Conservation (phyloP, 192 early-diverging fungal genomes). For the Umbelopsis sp. region DNA sequence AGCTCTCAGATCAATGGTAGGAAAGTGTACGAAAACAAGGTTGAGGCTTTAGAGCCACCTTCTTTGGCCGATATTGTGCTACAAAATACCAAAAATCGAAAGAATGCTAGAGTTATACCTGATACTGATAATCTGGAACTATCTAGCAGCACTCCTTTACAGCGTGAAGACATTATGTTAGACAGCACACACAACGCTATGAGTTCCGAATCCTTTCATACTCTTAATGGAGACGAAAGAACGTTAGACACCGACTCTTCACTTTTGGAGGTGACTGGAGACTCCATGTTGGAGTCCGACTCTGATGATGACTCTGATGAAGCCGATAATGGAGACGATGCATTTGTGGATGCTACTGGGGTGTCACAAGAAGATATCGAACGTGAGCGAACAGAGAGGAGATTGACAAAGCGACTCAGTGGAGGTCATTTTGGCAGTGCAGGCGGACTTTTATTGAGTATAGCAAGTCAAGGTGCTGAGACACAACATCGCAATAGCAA, state of each 20-base stretch:
- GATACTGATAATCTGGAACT: background rate
- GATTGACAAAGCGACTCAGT: constrained; percentile 36
- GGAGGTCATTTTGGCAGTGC: constrained; percentile 44
- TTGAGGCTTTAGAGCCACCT: background rate
- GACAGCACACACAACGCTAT: background rate
- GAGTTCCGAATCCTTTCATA: background rate
- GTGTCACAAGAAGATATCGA: constrained; percentile 34
- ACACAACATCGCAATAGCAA: background rate
- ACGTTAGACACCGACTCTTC: background rate
- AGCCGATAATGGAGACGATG: constrained; percentile 19
- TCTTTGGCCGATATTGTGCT: constrained; percentile 6
- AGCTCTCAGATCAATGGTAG: background rate
- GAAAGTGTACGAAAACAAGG: background rate
- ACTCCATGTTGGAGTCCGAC: background rate
- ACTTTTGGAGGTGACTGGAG: background rate
- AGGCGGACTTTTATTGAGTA: constrained; percentile 38
- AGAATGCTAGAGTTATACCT: background rate
- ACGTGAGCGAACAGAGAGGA: constrained; percentile 20
- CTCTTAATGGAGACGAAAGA: background rate
- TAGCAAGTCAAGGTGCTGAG: constrained; percentile 11
- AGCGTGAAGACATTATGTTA: background rate
- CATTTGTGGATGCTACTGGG: constrained; percentile 40
- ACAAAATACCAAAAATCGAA: background rate
- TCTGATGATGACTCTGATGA: constrained; percentile 20
- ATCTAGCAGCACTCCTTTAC: background rate